Base-by-base conservation (phyloP, 257 asterid genomes). In the Petrea volubilis region DNA sequence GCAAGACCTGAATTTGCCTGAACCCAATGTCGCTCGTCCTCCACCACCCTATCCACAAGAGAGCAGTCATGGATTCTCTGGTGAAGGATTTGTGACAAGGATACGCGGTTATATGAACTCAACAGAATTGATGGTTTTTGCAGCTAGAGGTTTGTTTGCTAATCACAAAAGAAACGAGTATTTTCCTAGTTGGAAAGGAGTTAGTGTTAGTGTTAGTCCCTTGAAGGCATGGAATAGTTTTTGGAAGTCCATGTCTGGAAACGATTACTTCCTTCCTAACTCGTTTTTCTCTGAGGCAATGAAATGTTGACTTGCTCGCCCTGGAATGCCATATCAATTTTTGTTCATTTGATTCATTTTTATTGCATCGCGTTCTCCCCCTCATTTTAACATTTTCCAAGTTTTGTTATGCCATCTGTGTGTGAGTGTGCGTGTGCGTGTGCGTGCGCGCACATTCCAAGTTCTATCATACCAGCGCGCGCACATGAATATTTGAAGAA, bases 71-170 rank as follows among this genome's bases (percentile, higher is more conserved):
- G 78, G 86, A 59, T 59, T 77, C 71, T 67, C 77, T 3, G 61
- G 55, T 58, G 80, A 71, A 25, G 85, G 81, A 49, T 72, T 86
- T 11, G 74, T 71, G 21, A 85, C 96, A 24, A 89, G 92, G 71
- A 77, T 87, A 27, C 78, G 82, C 36, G 80, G 87, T 25, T 89
- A 79, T 71, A 70, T 81, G 91, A 89, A 71, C 28, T 69, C 85
- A 0, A 78, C 88, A 0, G 93, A 90, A 11, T 52, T 83, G 11
- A 79, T 81, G 73, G 86, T 87, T 49, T 86, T 91, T 49, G 88
- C 96, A 4, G 95, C 97, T 29, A 80, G 93, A 86, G 88, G 83
- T 59, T 76, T 89, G 57, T 78, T 81, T 58, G 61, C 23, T 43
- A 85, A 75, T 62, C 29, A 18, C 20, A 58, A 78, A 23, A 76